Evolutionary conservation across 1,139 yeast species (phyloP).

Genomic region (Suhomyces yuchorum): DNA sequence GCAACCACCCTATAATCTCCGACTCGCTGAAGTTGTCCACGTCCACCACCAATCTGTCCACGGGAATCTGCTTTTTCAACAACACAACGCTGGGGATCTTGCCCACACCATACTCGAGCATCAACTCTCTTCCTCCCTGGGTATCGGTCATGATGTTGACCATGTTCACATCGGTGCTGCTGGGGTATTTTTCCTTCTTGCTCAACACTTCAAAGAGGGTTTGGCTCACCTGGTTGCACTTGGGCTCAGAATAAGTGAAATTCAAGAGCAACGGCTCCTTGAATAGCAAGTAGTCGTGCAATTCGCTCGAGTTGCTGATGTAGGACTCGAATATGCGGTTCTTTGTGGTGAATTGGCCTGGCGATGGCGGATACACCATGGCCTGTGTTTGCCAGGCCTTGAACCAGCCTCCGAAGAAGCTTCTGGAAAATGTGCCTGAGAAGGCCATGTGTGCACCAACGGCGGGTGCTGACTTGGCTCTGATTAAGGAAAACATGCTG

Average conservation of each 20-base stretch:
- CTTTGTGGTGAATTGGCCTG: conserved; percentile 40
- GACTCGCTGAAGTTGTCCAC: conserved; percentile 51
- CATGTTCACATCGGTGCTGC: conserved; percentile 45
- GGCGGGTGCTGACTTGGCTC: not conserved
- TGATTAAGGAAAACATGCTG: not conserved
- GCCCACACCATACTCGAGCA: conserved; percentile 59
- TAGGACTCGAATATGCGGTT: conserved; percentile 45
- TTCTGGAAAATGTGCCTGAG: conserved; percentile 8
- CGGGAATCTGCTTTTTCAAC: conserved; percentile 65
- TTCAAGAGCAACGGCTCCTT: conserved; percentile 68
- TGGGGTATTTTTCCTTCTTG: conserved; percentile 52
- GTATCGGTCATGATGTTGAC: conserved; percentile 74
- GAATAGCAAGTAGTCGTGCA: conserved; percentile 55
- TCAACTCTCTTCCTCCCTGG: conserved; percentile 59
- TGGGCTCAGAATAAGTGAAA: conserved; percentile 69
- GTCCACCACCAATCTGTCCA: conserved; percentile 49
- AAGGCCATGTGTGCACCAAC: not conserved
- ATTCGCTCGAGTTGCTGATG: conserved; percentile 52
- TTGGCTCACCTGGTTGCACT: conserved; percentile 64
- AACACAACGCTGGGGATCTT: conserved; percentile 69
- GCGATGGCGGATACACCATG: conserved; percentile 44
- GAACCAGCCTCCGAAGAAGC: conserved; percentile 16
- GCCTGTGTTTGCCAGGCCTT: conserved; percentile 19
- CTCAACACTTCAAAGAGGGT: conserved; percentile 58
- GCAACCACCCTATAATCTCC: conserved; percentile 59